Base-by-base conservation (phyloP, 345 rosid genomes). In the Gossypium stocksii region DNA sequence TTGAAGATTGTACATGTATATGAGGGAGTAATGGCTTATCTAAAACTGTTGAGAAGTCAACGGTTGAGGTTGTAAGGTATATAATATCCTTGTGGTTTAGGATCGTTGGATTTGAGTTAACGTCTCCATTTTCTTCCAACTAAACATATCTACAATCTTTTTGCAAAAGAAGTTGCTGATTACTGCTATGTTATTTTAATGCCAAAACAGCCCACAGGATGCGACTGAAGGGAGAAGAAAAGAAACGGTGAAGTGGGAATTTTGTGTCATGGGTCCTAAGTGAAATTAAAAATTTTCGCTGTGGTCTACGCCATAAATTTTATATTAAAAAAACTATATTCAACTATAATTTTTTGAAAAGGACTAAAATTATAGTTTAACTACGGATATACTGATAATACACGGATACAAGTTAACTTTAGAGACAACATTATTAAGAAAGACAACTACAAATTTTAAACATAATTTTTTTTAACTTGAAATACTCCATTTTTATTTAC, bases 41-140 rank as follows among this genome's bases (percentile, higher is more conserved):
- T 45, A 14, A 10, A 9, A 10, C 4, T 57, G 22, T 78, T 67
- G 29, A 45, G 2, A 54, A 68, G 78, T 82, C 84, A 78, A 82
- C 62, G 74, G 38, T 57, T 72, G 52, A 62, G 38, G 10, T 14
- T 17, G 6, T n/a, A 64, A 41, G 8, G 41, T 34, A 38, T 38
- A 11, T 56, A 56, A 2, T 66, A 11, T 46, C 51, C 51, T 72
- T 34, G 29, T 6, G 46, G n/a, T 54, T 53, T 11, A 11, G 3
- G 51, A 11, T 11, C 23, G 22, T 20, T 56, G 9, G 60, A 56
- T 56, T 56, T 56, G 27, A 20, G 27, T 56, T 20, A 20, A 56
- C 60, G 16, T 0, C 60, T 56, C 23, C 25, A 56, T 19, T 56
- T 56, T 56, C 6, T 20, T 54, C 1, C 12, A 9, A n/a, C 1